phyloP scores from a whole-genome alignment of 1,284 basidiomycete species.

The Microbotryum silenes-acaulis region DNA sequence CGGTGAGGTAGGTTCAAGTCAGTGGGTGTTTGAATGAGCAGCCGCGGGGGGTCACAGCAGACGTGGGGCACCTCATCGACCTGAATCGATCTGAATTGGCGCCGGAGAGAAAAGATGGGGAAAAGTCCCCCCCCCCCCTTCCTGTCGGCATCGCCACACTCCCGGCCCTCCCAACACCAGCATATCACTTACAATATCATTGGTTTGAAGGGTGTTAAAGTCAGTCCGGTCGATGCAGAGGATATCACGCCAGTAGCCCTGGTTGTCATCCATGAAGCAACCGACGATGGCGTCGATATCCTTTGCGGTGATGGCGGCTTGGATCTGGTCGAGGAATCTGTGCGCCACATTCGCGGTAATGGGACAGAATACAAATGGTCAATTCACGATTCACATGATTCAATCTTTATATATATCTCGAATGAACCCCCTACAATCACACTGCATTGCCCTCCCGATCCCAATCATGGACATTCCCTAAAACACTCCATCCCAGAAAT shows the following conservation, averaged over 20 bases:
- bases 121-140: too few relatives aligned
- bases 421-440: too few relatives aligned
- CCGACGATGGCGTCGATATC: conserved; percentile 38
- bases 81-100: background rate
- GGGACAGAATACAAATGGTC: too few relatives aligned
- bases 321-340: conserved; percentile 49
- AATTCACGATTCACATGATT: too few relatives aligned
- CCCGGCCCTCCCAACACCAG: background rate
- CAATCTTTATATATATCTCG: too few relatives aligned
- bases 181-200: conserved; percentile 3
- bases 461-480: too few relatives aligned
- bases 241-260: conserved; percentile 34
- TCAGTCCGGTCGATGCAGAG: conserved; percentile 28
- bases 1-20: background rate
- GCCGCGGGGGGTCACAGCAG: too few relatives aligned
- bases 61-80: too few relatives aligned
- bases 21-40: too few relatives aligned
- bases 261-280: conserved; percentile 27
- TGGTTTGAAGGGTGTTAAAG: conserved; percentile 31
- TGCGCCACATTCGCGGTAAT: conserved; percentile 38
- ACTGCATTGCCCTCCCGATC: too few relatives aligned
- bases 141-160: conserved; percentile 4
- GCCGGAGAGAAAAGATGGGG: too few relatives aligned
- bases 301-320: conserved; percentile 39
- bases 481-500: too few relatives aligned